These are phyloP conservation scores for Boletus tomentosulus DNA, from an alignment of 768 basidiomycete genomes.

Conservation along the genomic window DNA sequence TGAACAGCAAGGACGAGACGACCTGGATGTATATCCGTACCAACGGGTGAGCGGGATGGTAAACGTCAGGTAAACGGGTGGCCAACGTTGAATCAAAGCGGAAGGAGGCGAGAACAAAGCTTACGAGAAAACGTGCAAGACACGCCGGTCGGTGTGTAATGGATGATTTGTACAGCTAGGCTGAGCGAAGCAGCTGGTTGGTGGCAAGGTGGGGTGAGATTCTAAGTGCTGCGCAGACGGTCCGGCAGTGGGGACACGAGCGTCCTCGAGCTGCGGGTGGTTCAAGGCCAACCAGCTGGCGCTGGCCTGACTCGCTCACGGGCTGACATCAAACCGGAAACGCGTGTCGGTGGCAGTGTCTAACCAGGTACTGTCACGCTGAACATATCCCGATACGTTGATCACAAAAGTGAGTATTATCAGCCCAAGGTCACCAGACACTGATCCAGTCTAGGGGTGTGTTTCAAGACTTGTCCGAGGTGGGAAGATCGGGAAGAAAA, in stretches of 20 bases:
- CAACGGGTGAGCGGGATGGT: slow-evolving; percentile 28
- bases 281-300: slow-evolving; percentile 1
- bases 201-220: slow-evolving; percentile 4
- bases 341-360: slow-evolving; percentile 22
- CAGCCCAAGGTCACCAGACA: neutral
- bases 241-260: neutral
- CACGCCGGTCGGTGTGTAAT: slow-evolving; percentile 24
- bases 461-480: no score
- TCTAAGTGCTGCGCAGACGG: slow-evolving; percentile 11
- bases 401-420: neutral
- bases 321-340: slow-evolving; percentile 25
- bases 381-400: neutral
- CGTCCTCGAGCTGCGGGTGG: slow-evolving; percentile 12
- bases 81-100: slow-evolving; percentile 26
- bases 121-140: slow-evolving; percentile 32
- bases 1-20: slow-evolving; percentile 19
- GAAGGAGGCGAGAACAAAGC: slow-evolving; percentile 23
- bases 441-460: no score
- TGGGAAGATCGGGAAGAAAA: no score
- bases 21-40: slow-evolving; percentile 24
- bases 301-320: slow-evolving; percentile 1
- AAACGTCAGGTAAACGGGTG: slow-evolving; percentile 39
- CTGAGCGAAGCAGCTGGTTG: slow-evolving; percentile 10
- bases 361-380: neutral
- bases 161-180: slow-evolving; percentile 6